Evolutionary conservation across 2,329 filamentous ascomycete genomes (phyloP).

Genomic region (Triangularia setosa): DNA sequence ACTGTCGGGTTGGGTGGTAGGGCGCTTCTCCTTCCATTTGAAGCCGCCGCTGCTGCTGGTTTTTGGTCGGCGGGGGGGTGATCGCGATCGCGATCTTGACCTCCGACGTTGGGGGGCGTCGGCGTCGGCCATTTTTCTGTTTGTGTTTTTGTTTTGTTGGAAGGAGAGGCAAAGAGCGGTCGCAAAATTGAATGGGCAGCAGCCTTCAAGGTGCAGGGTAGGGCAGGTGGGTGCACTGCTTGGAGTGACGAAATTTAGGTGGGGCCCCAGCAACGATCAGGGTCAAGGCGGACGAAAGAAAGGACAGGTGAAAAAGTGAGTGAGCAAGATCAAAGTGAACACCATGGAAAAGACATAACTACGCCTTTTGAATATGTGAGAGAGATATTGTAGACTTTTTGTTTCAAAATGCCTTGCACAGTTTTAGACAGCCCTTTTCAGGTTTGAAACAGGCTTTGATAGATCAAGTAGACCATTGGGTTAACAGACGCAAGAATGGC

Average conservation of each 20-base stretch:
- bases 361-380: too few relatives aligned
- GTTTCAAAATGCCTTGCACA: too few relatives aligned
- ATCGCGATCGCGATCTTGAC: slow-evolving; percentile 25
- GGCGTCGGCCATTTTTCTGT: slow-evolving; percentile 24
- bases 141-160: not conserved
- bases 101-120: slow-evolving; percentile 13
- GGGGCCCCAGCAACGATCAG: not conserved
- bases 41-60: slow-evolving; percentile 24
- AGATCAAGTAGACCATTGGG: too few relatives aligned
- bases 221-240: not conserved
- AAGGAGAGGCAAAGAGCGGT: not conserved
- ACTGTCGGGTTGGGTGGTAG: slow-evolving; percentile 18
- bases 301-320: too few relatives aligned
- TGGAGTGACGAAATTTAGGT: not conserved
- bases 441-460: too few relatives aligned
- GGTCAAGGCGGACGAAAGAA: too few relatives aligned
- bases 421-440: too few relatives aligned
- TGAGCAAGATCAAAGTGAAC: too few relatives aligned
- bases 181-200: not conserved
- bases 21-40: slow-evolving; percentile 31
- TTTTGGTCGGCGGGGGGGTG: slow-evolving; percentile 21
- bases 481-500: too few relatives aligned
- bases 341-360: too few relatives aligned
- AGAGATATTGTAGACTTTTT: too few relatives aligned
- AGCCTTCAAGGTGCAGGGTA: not conserved